phyloP scores from a whole-genome alignment of 2,329 filamentous ascomycete species.

The Talaromyces sp. region DNA sequence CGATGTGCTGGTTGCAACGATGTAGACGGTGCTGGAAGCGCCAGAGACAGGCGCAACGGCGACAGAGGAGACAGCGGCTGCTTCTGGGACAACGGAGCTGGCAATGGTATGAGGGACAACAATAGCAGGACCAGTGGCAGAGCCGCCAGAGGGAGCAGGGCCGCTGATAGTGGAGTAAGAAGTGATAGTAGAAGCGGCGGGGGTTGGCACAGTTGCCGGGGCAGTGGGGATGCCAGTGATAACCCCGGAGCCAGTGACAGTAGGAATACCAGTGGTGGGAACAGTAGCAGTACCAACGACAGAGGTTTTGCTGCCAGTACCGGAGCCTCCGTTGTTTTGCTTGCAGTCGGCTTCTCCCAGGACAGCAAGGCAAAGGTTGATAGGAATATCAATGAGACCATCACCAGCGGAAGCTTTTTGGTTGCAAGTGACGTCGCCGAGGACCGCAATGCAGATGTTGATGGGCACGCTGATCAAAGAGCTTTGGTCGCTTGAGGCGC shows the following conservation, averaged over 20 bases:
- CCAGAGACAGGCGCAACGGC: background rate
- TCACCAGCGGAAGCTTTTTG: slow-evolving; percentile 20
- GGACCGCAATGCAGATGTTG: slow-evolving; percentile 29
- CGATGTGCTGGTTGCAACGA: slow-evolving; percentile 13
- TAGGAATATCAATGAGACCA: slow-evolving; percentile 28
- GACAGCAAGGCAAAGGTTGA: slow-evolving; percentile 28
- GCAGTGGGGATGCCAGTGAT: background rate
- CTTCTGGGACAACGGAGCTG: slow-evolving; percentile 2
- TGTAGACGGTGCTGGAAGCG: slow-evolving; percentile 13
- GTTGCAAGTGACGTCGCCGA: slow-evolving; percentile 28
- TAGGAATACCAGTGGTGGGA: background rate
- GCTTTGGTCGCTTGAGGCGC: slow-evolving; percentile 15
- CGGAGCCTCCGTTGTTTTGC: slow-evolving; percentile 5
- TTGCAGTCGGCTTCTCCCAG: slow-evolving; percentile 28
- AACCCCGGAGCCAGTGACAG: background rate
- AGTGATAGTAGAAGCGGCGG: background rate
- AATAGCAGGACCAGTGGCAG: background rate
- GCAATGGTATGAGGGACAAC: background rate
- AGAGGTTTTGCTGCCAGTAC: background rate
- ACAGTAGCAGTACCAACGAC: slow-evolving; percentile 11
- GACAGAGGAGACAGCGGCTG: background rate
- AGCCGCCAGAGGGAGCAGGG: background rate
- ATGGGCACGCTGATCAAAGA: slow-evolving; percentile 28
- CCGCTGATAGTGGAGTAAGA: background rate
- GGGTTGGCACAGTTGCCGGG: background rate